A percentile compares a stretch with the other conserved stretches of the same genome.
These are phyloP conservation scores for Solanum chacoense DNA, from an alignment of 305 asterid genomes.

Conservation along the genomic window DNA sequence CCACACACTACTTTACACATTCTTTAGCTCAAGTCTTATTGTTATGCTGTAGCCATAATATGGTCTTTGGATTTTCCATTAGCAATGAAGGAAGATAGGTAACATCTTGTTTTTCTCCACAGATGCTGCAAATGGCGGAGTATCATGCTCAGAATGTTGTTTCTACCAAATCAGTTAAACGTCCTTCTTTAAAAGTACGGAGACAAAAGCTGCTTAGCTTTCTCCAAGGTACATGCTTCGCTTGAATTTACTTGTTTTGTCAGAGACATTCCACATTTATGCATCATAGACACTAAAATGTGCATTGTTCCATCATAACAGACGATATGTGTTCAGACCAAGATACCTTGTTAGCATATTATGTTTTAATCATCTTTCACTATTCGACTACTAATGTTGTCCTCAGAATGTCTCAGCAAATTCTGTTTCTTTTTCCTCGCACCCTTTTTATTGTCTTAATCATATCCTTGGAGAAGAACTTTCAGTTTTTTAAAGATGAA, in stretches of 20 bases:
- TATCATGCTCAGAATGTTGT: conserved; percentile 64
- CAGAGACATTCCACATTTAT: background rate
- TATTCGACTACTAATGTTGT: background rate
- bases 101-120: conserved; percentile 14
- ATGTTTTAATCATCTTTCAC: background rate
- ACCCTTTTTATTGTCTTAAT: background rate
- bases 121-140: conserved; percentile 96
- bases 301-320: background rate
- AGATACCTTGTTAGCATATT: background rate
- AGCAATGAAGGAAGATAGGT: background rate
- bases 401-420: background rate
- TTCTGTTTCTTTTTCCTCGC: background rate
- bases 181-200: conserved; percentile 85
- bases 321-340: background rate
- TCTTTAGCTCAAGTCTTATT: background rate
- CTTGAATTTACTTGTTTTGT: background rate
- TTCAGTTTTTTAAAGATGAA: background rate
- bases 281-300: background rate
- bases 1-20: background rate
- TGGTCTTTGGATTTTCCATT: background rate
- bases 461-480: background rate
- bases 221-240: conserved; percentile 56
- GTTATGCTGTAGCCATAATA: background rate
- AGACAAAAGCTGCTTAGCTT: conserved; percentile 81
- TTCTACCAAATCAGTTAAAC: conserved; percentile 65